Evolutionary conservation across 768 basidiomycete species (phyloP).

Genomic region (Amanita thiersii): DNA sequence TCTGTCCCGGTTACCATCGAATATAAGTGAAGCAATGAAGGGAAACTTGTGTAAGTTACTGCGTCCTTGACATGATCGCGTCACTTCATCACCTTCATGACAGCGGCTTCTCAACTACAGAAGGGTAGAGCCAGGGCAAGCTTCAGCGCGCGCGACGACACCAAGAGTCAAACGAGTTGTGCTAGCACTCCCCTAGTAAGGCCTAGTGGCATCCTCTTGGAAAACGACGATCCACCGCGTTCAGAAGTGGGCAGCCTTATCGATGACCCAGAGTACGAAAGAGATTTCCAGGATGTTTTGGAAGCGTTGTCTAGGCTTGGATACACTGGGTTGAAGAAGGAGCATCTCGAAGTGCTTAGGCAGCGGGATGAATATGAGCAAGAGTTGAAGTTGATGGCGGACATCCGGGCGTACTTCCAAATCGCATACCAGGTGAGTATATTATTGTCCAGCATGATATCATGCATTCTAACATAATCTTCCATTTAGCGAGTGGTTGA

Average conservation of each 20-base stretch:
- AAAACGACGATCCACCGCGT: background rate
- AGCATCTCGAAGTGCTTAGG: constrained; percentile 24
- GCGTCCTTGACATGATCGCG: no score
- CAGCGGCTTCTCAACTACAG: background rate
- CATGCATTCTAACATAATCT: background rate
- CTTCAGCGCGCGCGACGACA: no score
- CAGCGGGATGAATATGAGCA: constrained; percentile 26
- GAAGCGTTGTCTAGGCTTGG: constrained; percentile 18
- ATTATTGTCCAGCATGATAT: background rate
- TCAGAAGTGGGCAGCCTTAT: no score
- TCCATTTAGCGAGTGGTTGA: constrained; percentile 32
- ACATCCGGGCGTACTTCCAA: constrained; percentile 36
- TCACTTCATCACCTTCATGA: background rate
- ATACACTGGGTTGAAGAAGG: constrained; percentile 16
- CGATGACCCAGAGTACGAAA: no score
- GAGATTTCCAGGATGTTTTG: constrained; percentile 15
- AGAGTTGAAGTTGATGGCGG: constrained; percentile 31
- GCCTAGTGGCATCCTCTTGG: background rate
- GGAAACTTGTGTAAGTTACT: no score
- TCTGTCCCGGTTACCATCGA: no score
- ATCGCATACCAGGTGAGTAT: constrained; percentile 30
- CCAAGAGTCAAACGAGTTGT: background rate
- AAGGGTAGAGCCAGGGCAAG: no score
- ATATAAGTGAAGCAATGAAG: no score
- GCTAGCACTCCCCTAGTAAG: background rate